These are phyloP conservation scores for Viola pubescens DNA, from an alignment of 441 rosid genomes.

Conservation along the genomic window DNA sequence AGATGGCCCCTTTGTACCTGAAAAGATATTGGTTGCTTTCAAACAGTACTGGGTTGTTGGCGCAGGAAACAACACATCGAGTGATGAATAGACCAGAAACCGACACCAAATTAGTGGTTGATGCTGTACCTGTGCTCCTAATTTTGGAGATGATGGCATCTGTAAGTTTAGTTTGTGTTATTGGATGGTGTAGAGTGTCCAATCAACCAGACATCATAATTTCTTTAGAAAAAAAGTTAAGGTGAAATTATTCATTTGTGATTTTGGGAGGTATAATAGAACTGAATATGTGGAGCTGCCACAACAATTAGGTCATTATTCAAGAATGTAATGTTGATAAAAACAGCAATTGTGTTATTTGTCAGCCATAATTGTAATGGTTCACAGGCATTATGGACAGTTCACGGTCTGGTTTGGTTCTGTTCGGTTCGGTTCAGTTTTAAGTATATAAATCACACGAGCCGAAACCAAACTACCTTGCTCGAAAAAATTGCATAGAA, in stretches of 20 bases:
- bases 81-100: conserved; percentile 18
- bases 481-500: no score
- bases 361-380: neutral
- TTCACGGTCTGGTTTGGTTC: conserved; percentile 1
- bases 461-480: no score
- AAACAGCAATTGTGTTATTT: neutral
- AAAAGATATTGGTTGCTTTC: conserved; percentile 64
- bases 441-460: no score
- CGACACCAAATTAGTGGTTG: conserved; percentile 3
- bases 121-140: conserved; percentile 15
- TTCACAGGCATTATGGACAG: conserved; percentile 9
- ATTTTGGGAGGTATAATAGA: no score
- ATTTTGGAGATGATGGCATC: conserved; percentile 7
- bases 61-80: conserved; percentile 41
- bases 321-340: conserved; percentile 11
- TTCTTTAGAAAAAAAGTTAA: no score
- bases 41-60: conserved; percentile 84
- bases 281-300: no score
- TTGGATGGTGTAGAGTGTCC: neutral
- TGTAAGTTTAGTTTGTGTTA: conserved; percentile 15
- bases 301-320: neutral
- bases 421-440: no score
- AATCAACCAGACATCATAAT: neutral
- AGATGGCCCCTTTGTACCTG: conserved; percentile 89
- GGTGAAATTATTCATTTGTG: no score